Percentiles rank a stretch among this genome's conserved stretches.
These are phyloP conservation scores for Saraca asoca DNA, from an alignment of 331 rosid genomes.

Conservation along the genomic window DNA sequence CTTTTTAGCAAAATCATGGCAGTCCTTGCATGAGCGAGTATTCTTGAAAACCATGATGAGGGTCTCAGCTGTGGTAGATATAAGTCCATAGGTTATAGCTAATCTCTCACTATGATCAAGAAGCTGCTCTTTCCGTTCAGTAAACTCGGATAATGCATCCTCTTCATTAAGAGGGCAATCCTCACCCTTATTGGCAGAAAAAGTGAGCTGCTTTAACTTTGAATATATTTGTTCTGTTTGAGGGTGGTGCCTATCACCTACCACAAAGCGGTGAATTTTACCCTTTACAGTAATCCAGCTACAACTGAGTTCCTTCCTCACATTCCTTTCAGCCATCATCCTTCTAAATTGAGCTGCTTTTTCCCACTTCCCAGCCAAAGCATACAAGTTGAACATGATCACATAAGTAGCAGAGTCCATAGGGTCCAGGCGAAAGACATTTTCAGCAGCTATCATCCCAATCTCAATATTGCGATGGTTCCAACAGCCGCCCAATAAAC, in stretches of 20 bases:
- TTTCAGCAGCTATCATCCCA: constrained; percentile 53
- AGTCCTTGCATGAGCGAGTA: constrained; percentile 56
- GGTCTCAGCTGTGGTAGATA: constrained; percentile 41
- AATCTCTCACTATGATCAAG: constrained; percentile 66
- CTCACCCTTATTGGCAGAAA: constrained; percentile 32
- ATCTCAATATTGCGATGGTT: constrained; percentile 52
- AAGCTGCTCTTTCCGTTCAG: constrained; percentile 52
- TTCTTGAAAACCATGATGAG: constrained; percentile 57
- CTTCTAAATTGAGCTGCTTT: constrained; percentile 52
- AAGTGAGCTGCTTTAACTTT: constrained; percentile 47
- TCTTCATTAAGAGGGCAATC: constrained; percentile 44
- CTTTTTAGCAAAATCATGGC: constrained; percentile 64
- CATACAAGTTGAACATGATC: constrained; percentile 56
- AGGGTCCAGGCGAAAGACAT: constrained; percentile 46
- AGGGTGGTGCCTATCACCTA: constrained; percentile 62
- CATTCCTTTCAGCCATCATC: constrained; percentile 55
- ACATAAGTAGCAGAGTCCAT: constrained; percentile 53
- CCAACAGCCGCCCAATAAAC: constrained; percentile 68
- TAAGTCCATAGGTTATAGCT: constrained; percentile 59
- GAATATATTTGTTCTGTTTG: constrained; percentile 52
- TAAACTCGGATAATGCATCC: constrained; percentile 39
- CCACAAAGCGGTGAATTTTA: constrained; percentile 52
- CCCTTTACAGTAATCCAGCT: constrained; percentile 65
- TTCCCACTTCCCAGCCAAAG: constrained; percentile 57
- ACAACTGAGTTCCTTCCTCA: constrained; percentile 55